A percentile compares a stretch with the other conserved stretches of the same genome.
Evolutionary conservation across 441 rosid species (phyloP).

Genomic region (Theobroma grandiflorum): DNA sequence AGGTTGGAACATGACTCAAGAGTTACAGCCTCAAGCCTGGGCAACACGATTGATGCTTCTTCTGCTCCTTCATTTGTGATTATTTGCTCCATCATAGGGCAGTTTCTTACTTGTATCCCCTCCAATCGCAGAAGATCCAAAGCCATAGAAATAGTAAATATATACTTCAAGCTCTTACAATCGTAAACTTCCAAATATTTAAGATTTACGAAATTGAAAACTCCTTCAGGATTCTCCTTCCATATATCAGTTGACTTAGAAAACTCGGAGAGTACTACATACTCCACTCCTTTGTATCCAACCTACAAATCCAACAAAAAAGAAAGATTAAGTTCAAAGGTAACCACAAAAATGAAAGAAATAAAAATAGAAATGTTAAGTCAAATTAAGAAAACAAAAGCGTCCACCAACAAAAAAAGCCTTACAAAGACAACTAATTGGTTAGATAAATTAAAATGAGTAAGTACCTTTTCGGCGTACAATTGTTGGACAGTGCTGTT

Average conservation of each 20-base stretch:
- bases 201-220: not conserved
- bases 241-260: not conserved
- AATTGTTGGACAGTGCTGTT: constrained; percentile 17
- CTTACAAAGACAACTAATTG: too few species aligned
- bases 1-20: not conserved
- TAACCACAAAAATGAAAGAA: not conserved
- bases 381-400: too few species aligned
- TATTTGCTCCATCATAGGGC: not conserved
- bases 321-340: not conserved
- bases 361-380: not conserved
- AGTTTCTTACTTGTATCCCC: not conserved
- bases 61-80: not conserved
- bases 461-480: not conserved
- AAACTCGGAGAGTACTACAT: not conserved
- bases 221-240: not conserved
- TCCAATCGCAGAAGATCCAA: not conserved
- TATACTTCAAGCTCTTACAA: not conserved
- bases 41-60: not conserved
- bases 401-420: too few species aligned
- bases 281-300: not conserved
- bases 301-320: not conserved
- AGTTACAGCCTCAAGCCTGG: not conserved
- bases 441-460: not conserved
- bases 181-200: not conserved
- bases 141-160: not conserved